A percentile compares a stretch with the other conserved stretches of the same genome.
phyloP scores from a whole-genome alignment of 2,329 filamentous ascomycete species.

The Parastagonospora avenae region DNA sequence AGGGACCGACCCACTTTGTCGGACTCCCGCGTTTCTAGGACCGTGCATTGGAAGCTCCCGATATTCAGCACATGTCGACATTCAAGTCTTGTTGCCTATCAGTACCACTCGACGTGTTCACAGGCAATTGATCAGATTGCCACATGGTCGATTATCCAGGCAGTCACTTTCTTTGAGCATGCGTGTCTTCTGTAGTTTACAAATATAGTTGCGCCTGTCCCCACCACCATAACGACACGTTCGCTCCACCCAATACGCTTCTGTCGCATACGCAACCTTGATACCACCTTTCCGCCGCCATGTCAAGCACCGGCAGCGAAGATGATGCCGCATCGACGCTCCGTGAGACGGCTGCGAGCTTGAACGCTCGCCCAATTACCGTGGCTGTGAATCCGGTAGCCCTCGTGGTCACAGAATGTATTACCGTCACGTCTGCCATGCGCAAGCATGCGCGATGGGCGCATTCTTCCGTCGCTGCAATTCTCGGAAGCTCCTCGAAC shows the following conservation, averaged over 20 bases:
- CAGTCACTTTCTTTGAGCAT: constrained; percentile 24
- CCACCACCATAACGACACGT: constrained; percentile 25
- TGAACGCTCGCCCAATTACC: constrained; percentile 56
- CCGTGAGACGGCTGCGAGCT: constrained; percentile 26
- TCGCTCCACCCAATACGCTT: constrained; percentile 20
- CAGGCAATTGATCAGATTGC: neutral
- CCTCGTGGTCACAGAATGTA: constrained; percentile 97
- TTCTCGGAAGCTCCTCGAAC: constrained; percentile 74
- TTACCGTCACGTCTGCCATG: constrained; percentile 96
- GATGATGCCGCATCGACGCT: constrained; percentile 26
- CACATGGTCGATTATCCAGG: constrained; percentile 4
- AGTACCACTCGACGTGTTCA: neutral
- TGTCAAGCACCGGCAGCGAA: constrained; percentile 37
- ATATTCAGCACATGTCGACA: neutral
- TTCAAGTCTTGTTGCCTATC: constrained; percentile 1
- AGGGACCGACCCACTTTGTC: constrained; percentile 8
- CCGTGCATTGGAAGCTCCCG: constrained; percentile 1
- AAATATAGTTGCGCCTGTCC: constrained; percentile 35
- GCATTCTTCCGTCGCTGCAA: constrained; percentile 94
- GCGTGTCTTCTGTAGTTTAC: constrained; percentile 28
- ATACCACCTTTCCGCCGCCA: constrained; percentile 15
- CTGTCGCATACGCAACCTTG: constrained; percentile 14
- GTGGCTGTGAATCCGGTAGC: constrained; percentile 91
- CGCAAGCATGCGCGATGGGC: constrained; percentile 96
- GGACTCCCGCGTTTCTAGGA: constrained; percentile 10